Conservation (phyloP, 2,329 filamentous ascomycete genomes). For the Pezicula carpinea region DNA sequence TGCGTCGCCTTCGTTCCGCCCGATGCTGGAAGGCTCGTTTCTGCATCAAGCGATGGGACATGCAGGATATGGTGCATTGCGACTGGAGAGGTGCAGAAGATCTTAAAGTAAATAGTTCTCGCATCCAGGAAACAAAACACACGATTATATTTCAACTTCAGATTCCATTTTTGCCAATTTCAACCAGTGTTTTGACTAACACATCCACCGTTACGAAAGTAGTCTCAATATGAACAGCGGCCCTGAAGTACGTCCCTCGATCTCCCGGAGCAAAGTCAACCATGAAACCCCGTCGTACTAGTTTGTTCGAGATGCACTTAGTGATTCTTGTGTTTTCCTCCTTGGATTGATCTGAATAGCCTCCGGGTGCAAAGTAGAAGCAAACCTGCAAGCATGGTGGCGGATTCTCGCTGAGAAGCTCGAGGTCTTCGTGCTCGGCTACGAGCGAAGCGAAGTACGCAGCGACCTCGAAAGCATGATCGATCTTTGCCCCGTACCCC, state of each 20-base stretch:
- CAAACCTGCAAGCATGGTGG: conserved; percentile 91
- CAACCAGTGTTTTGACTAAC: conserved; percentile 53
- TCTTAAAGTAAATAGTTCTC: no score
- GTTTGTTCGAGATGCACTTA: conserved; percentile 44
- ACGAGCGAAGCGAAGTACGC: conserved; percentile 62
- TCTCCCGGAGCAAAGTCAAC: conserved; percentile 48
- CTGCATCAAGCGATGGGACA: no score
- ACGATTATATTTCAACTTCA: no score
- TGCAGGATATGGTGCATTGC: no score
- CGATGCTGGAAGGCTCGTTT: no score
- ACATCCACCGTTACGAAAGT: conserved; percentile 55
- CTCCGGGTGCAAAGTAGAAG: conserved; percentile 74
- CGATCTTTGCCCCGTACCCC: conserved; percentile 67
- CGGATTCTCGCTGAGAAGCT: conserved; percentile 68
- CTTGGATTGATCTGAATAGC: conserved; percentile 36
- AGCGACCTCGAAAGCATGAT: conserved; percentile 69
- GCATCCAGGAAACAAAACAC: no score
- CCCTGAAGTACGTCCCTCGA: conserved; percentile 62
- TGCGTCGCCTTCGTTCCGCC: no score
- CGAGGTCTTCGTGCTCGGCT: conserved; percentile 52
- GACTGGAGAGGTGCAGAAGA: no score
- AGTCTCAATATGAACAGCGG: conserved; percentile 62
- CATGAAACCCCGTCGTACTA: conserved; percentile 63
- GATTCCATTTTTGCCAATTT: conserved; percentile 18
- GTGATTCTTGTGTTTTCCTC: conserved; percentile 50